These are phyloP conservation scores for Metarhizium robertsii DNA, from an alignment of 2,329 filamentous ascomycete genomes.

Conservation along the genomic window DNA sequence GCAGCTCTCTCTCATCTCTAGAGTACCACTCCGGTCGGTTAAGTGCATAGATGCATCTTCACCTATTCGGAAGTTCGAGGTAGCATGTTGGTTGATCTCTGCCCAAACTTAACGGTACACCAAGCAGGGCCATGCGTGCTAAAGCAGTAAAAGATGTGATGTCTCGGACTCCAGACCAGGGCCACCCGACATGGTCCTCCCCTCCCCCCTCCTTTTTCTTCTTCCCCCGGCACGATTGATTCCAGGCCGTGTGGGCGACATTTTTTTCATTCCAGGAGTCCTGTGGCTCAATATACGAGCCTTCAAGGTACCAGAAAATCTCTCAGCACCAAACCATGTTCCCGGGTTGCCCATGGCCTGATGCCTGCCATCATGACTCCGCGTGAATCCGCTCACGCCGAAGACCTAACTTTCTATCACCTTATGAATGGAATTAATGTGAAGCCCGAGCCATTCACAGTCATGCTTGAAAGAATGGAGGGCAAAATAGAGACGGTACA, in stretches of 20 bases:
- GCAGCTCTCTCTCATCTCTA: background rate
- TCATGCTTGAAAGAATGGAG: background rate
- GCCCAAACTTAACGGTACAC: background rate
- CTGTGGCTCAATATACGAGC: background rate
- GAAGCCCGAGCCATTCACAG: background rate
- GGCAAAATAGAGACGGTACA: background rate
- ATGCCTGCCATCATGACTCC: background rate
- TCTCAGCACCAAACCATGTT: background rate
- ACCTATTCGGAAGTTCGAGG: background rate
- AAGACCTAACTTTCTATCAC: background rate
- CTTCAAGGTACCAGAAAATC: background rate
- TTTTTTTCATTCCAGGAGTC: background rate
- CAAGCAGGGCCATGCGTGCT: background rate
- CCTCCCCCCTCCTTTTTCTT: background rate
- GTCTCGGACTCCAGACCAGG: background rate
- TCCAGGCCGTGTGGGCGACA: background rate
- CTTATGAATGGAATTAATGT: background rate
- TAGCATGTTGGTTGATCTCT: background rate
- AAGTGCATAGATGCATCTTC: background rate
- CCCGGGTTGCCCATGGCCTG: background rate
- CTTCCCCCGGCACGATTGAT: background rate
- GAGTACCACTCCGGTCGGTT: background rate
- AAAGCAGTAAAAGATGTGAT: background rate
- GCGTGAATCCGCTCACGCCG: background rate
- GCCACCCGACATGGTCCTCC: background rate